Evolutionary conservation across 306 rosid species (phyloP).

Genomic region (Geum urbanum): DNA sequence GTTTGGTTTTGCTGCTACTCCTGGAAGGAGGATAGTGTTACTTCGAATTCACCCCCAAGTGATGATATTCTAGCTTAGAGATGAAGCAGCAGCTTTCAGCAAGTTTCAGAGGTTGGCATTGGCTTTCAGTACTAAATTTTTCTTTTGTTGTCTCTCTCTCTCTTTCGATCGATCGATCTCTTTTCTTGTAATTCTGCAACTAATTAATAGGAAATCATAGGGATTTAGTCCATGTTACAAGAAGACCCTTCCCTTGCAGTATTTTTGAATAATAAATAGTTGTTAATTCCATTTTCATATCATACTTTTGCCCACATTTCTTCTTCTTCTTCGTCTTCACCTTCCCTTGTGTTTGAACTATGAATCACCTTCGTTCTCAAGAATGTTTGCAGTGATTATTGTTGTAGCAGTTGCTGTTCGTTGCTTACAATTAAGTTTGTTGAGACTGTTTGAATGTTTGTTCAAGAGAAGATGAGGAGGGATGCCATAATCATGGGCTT

Average conservation of each 20-base stretch:
- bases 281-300: neutral
- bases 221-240: slow-evolving; percentile 2
- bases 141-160: slow-evolving; percentile 5
- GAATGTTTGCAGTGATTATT: neutral
- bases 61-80: slow-evolving; percentile 40
- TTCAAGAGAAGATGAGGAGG: slow-evolving; percentile 5
- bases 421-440: slow-evolving; percentile 5
- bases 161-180: slow-evolving; percentile 8
- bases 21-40: slow-evolving; percentile 3
- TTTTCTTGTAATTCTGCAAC: neutral
- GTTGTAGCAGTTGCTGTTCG: neutral
- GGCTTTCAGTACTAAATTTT: slow-evolving; percentile 14
- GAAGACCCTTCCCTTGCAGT: neutral
- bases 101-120: slow-evolving; percentile 20
- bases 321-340: neutral
- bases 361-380: neutral
- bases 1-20: slow-evolving; percentile 20
- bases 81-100: slow-evolving; percentile 40
- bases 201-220: neutral
- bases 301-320: neutral
- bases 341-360: neutral
- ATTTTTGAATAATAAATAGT: neutral
- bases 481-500: neutral
- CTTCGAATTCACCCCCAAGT: slow-evolving; percentile 18
- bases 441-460: neutral